Percentiles rank a stretch among this genome's conserved stretches.
Evolutionary conservation across 768 basidiomycete genomes (phyloP).

Genomic region (Mrakia frigida): DNA sequence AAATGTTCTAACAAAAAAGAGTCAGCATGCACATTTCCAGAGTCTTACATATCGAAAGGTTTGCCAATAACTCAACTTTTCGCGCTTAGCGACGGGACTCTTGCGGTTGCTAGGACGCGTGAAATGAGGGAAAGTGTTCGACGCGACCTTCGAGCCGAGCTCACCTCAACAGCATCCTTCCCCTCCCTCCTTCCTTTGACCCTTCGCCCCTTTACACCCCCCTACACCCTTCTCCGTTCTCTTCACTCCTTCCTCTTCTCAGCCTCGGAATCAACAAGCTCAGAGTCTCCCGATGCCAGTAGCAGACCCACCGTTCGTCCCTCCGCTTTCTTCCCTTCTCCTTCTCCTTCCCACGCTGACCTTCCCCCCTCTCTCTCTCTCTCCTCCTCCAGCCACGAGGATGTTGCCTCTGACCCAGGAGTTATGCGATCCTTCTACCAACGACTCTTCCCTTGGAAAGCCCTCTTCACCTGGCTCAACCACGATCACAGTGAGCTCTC

Average conservation of each 20-base stretch:
- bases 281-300: background rate
- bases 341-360: background rate
- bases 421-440: slow-evolving; percentile 77
- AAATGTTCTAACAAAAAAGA: background rate
- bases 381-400: slow-evolving; percentile 8
- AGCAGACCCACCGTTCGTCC: slow-evolving; percentile 6
- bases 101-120: background rate
- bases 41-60: too few relatives aligned
- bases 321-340: background rate
- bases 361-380: too few relatives aligned
- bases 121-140: background rate
- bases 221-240: background rate
- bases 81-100: background rate
- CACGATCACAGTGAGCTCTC: slow-evolving; percentile 61
- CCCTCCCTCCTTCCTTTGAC: background rate
- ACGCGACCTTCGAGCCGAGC: background rate
- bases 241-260: background rate
- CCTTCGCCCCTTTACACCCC: background rate
- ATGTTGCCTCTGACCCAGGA: slow-evolving; percentile 47
- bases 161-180: slow-evolving; percentile 9
- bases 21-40: too few relatives aligned
- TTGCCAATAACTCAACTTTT: background rate
- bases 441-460: slow-evolving; percentile 88
- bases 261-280: background rate
- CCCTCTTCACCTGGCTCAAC: slow-evolving; percentile 90